Percentiles rank a stretch among this genome's conserved stretches.
These are phyloP conservation scores for Naganishia randhawae DNA, from an alignment of 768 basidiomycete species.

Conservation along the genomic window DNA sequence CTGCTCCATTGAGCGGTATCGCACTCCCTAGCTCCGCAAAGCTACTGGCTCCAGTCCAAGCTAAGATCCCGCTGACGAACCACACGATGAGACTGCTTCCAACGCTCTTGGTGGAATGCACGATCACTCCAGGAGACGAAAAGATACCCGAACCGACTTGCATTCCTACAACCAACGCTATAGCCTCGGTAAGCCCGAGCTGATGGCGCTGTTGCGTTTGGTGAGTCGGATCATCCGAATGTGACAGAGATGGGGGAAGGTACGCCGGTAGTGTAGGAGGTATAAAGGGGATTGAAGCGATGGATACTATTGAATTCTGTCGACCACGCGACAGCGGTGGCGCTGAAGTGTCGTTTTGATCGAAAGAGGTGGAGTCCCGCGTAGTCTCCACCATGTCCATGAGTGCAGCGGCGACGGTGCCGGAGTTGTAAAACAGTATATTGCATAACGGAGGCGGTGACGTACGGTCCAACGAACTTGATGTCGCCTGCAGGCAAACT, in stretches of 20 bases:
- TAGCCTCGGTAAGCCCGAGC: conserved; percentile 56
- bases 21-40: conserved; percentile 87
- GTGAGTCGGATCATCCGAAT: background rate
- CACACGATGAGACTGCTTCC: conserved; percentile 85
- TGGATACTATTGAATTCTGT: background rate
- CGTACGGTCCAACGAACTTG: too few relatives aligned
- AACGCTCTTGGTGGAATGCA: conserved; percentile 81
- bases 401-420: background rate
- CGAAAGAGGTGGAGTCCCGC: background rate
- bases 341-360: background rate
- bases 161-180: conserved; percentile 75
- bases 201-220: conserved; percentile 12
- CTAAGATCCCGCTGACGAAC: conserved; percentile 74
- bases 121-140: conserved; percentile 86
- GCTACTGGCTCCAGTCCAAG: conserved; percentile 79
- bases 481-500: background rate
- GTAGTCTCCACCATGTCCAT: background rate
- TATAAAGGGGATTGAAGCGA: conserved; percentile 1
- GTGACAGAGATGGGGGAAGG: conserved; percentile 3
- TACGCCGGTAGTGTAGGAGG: conserved; percentile 9
- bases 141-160: conserved; percentile 94
- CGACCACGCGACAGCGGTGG: background rate
- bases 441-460: background rate
- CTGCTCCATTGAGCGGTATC: conserved; percentile 62
- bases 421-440: background rate